Base-by-base conservation (phyloP, 371 early-diverging fungal species). In the Mortierella sp. region DNA sequence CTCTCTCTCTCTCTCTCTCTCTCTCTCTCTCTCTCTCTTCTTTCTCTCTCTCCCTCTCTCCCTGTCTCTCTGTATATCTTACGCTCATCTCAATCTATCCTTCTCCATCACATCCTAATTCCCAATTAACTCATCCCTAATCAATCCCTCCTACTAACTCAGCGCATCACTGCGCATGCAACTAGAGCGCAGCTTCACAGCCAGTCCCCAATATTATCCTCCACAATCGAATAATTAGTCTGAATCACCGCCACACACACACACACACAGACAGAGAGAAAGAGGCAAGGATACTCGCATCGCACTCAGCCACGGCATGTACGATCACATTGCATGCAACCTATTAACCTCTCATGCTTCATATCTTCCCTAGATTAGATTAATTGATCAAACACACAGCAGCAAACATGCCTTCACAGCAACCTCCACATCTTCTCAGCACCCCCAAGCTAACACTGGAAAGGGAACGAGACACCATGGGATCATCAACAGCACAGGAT, bases 351-450 rank as follows among this genome's bases (percentile, higher is more conserved):
- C 43, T 14, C 1, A 40, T 40, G 43, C 43, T 49, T 20, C 5
- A 20, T 20, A 20, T 49, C 5, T 49, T 43, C 6, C 16, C n/a
- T 52, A n/a, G 26, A 11, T 32, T 57, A 57, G 57, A 26, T 14
- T 10, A 64, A 43, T 28, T 35, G 28, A 61, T 20, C 2, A 14
- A 51, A 2, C 51, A 5, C 51, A 51, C 51, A n/a, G 18, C 6
- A 51, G 22, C 1, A 55, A 55, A 12, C 55, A 74, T 74, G 75
- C 75, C 75, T 18, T 68, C 68, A 3, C 75, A 64, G 45, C 75
- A 74, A 51, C 75, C 68, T 12, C 64, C 74, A 3, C 75, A 74
- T 64, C 61, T 73, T 14, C 26, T 68, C 30, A 60, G 37, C 26
- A 64, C 69, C 9, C 60, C 75, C 2, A 74, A 74, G 54, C 47